Evolutionary conservation across 1,139 yeast species (phyloP).

Genomic region (Taiozyma onychis): DNA sequence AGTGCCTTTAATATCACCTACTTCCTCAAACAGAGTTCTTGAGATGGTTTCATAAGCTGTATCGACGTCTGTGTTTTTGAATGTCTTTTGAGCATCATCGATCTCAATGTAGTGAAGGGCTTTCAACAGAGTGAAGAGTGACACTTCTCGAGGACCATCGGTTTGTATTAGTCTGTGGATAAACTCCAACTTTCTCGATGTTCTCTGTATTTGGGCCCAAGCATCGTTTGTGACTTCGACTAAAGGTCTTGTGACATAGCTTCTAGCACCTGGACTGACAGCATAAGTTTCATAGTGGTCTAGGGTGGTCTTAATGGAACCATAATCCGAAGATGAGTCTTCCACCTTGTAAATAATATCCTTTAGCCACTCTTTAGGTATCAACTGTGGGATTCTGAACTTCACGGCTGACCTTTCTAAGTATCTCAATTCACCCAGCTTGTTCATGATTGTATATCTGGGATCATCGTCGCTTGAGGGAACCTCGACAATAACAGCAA

Average conservation of each 20-base stretch:
- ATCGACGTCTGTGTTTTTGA: conserved; percentile 4
- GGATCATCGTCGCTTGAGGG: conserved; percentile 38
- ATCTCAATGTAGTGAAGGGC: conserved; percentile 29
- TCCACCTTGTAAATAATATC: conserved; percentile 27
- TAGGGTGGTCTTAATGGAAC: conserved; percentile 25
- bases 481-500: conserved; percentile 39
- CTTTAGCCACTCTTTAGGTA: conserved; percentile 35
- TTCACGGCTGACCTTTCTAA: conserved; percentile 41
- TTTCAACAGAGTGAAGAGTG: conserved; percentile 43
- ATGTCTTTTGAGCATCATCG: conserved; percentile 4
- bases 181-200: conserved; percentile 40
- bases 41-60: conserved; percentile 24
- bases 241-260: conserved; percentile 19
- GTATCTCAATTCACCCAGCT: conserved; percentile 51
- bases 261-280: conserved; percentile 25
- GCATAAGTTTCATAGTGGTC: conserved; percentile 20
- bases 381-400: conserved; percentile 49
- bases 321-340: conserved; percentile 26
- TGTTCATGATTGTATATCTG: conserved; percentile 48
- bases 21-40: conserved; percentile 7
- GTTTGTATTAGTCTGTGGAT: conserved; percentile 49
- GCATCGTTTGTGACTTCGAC: conserved; percentile 26
- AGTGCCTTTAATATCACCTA: conserved; percentile 14
- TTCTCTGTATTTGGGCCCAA: conserved; percentile 30
- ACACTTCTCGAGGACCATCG: conserved; percentile 43